Conservation (phyloP, 257 asterid genomes). For the Orobanche coerulescens region DNA sequence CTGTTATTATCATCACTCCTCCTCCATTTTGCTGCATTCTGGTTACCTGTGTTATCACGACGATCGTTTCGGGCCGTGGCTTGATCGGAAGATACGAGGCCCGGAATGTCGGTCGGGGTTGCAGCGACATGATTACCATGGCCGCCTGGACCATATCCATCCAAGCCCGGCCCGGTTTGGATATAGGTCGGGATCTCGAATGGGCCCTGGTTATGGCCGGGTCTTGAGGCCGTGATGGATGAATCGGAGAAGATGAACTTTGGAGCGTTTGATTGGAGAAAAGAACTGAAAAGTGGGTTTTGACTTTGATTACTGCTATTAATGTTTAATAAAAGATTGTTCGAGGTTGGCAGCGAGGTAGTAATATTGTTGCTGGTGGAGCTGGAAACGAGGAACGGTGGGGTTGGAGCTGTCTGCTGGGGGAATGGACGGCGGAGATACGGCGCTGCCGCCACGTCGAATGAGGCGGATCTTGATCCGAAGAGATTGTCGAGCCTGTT, state of each 20-base stretch:
- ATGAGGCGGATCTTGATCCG: slow-evolving; percentile 33
- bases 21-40: not conserved
- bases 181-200: not conserved
- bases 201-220: not conserved
- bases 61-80: slow-evolving; percentile 14
- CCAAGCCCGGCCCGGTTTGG: slow-evolving; percentile 1
- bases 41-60: not conserved
- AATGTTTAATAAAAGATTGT: slow-evolving; percentile 20
- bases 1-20: not conserved
- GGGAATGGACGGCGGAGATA: slow-evolving; percentile 49
- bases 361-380: not conserved
- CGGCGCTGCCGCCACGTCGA: slow-evolving; percentile 26
- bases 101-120: slow-evolving; percentile 34
- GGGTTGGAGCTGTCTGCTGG: slow-evolving; percentile 25
- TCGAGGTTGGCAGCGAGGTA: slow-evolving; percentile 12
- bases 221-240: not conserved
- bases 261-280: not conserved
- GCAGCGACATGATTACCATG: slow-evolving; percentile 7
- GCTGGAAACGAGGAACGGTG: slow-evolving; percentile 26
- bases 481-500: slow-evolving; percentile 39
- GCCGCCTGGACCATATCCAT: slow-evolving; percentile 24
- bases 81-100: slow-evolving; percentile 43
- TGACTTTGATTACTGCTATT: not conserved
- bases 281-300: not conserved
- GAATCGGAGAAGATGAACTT: not conserved